Evolutionary conservation across 331 rosid genomes (phyloP).

Genomic region (Rosa hybrid): DNA sequence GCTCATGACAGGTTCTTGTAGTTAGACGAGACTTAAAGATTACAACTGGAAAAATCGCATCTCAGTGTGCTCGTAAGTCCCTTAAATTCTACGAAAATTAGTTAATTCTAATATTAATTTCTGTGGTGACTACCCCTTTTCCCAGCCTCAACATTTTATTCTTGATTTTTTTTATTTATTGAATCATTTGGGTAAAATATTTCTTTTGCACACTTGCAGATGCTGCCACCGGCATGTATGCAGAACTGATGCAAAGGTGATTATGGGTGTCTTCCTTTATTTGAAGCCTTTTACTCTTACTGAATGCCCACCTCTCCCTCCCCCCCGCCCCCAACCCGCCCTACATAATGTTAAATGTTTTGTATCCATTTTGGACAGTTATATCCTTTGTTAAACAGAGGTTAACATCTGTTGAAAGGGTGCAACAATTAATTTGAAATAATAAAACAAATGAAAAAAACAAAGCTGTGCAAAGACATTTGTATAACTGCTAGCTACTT

Average conservation of each 20-base stretch:
- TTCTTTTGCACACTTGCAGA: slow-evolving; percentile 45
- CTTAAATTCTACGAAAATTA: slow-evolving; percentile 12
- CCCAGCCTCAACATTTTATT: slow-evolving; percentile 2
- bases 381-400: background rate
- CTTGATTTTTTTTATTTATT: slow-evolving; percentile 7
- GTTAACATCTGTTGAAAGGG: background rate
- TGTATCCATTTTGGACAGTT: background rate
- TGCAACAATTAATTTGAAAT: background rate
- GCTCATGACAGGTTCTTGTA: slow-evolving; percentile 64
- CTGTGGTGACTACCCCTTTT: background rate
- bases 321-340: background rate
- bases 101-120: background rate
- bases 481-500: background rate
- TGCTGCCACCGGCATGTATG: slow-evolving; percentile 93
- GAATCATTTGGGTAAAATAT: slow-evolving; percentile 12
- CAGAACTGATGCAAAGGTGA: slow-evolving; percentile 76
- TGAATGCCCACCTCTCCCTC: background rate
- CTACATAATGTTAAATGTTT: background rate
- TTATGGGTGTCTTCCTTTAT: slow-evolving; percentile 1
- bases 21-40: slow-evolving; percentile 93
- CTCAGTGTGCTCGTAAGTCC: slow-evolving; percentile 97
- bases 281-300: background rate
- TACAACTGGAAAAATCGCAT: slow-evolving; percentile 91
- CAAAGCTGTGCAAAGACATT: background rate
- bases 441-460: background rate